Evolutionary conservation across 306 rosid genomes (phyloP), one percentile per base, ranked within the genome.

Genomic region (Lathyrus sativus): DNA sequence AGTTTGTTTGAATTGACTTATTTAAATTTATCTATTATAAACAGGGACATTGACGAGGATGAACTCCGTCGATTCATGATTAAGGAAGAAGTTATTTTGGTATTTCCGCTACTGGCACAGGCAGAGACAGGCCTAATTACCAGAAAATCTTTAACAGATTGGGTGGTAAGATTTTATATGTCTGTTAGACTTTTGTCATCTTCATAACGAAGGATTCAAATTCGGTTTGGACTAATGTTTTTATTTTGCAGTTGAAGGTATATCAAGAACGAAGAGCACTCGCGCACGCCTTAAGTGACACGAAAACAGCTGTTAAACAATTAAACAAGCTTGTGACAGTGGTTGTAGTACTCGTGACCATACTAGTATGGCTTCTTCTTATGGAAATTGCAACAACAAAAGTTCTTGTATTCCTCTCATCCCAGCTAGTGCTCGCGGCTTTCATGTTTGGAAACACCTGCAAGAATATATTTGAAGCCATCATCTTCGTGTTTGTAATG

Each of bases 401-500:
- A 87, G 91, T 90, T 55, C 87, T 93, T 4, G 73, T 93, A 19
- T 60, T 93, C 78, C 83, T 93, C 62, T 82, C 87, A 8, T 88
- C 99, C 0, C 97, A 90, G 78, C 82, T 90, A 24, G 82, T 87
- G 8, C 85, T 88, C 8, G 97, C 84, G 3, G 87, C 76, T 43
- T 93, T 90, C 79, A 85, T 93, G 82, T 88, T 93, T 63, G 97
- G 96, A 54, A 90, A 88, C 84, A 86, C 97, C 15, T 88, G 96
- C 95, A 90, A 90, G 76, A 86, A 81, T 58, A 77, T 86, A 65
- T 90, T 93, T 63, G 99, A 93, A 80, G 93, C 95, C 67, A 78
- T 93, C 74, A 78, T 93, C 26, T 93, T 90, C 2, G 99, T 93
- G 61, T 93, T 93, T 74, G 90, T 93, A 2, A 86, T 93, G 99